These are phyloP conservation scores for Botryobasidium botryosum DNA, from an alignment of 768 basidiomycete genomes.

Conservation along the genomic window DNA sequence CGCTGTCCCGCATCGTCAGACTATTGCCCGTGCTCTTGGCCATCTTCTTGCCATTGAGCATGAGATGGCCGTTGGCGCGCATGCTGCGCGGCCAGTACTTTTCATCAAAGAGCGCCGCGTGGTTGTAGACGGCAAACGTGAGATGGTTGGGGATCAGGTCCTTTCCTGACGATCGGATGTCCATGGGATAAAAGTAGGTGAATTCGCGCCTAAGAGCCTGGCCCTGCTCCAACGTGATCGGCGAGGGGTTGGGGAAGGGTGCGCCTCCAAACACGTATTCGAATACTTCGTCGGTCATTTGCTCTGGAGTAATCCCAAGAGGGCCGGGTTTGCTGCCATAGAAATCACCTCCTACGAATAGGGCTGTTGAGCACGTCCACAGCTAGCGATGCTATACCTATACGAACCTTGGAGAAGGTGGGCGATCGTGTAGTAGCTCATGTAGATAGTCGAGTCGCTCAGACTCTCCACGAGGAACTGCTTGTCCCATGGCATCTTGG, in stretches of 20 bases:
- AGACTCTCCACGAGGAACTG: conserved; percentile 92
- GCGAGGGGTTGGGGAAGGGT: conserved; percentile 48
- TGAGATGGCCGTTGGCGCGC: conserved; percentile 89
- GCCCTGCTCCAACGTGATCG: conserved; percentile 58
- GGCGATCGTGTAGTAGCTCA: conserved; percentile 92
- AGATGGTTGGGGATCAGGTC: conserved; percentile 92
- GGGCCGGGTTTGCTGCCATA: conserved; percentile 68
- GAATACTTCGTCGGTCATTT: conserved; percentile 97
- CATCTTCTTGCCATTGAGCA: conserved; percentile 99
- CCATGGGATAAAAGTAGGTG: conserved; percentile 95
- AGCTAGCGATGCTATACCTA: not conserved
- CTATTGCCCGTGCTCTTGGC: conserved; percentile 93
- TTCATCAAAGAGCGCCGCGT: conserved; percentile 82
- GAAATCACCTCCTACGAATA: conserved; percentile 40
- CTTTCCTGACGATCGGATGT: conserved; percentile 94
- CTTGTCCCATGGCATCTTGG: conserved; percentile 91
- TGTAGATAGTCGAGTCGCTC: conserved; percentile 96
- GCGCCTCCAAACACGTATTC: conserved; percentile 78
- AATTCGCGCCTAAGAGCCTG: conserved; percentile 79
- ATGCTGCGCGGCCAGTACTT: conserved; percentile 80
- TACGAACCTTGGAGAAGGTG: conserved; percentile 76
- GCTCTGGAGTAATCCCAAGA: conserved; percentile 68
- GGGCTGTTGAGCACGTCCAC: conserved; percentile 7
- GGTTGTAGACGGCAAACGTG: conserved; percentile 87
- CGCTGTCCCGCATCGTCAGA: conserved; percentile 72